Evolutionary conservation across 495 filamentous ascomycete species (phyloP).

Genomic region (Cercophora scortea): DNA sequence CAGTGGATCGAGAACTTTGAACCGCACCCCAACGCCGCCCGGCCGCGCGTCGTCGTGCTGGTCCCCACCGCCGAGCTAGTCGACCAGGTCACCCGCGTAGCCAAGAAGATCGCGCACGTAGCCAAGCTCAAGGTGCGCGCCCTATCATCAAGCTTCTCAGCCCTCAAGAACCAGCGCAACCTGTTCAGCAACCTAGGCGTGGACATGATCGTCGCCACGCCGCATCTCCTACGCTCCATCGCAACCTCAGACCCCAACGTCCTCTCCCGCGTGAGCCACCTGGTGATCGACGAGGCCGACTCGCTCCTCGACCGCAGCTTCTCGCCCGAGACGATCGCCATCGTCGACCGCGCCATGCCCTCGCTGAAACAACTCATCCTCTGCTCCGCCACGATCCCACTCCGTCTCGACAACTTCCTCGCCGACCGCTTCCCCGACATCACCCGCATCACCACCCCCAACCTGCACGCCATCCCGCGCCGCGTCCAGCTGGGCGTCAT

Average conservation of each 20-base stretch:
- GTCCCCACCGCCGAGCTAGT: slow-evolving; percentile 94
- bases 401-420: slow-evolving; percentile 76
- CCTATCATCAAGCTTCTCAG: slow-evolving; percentile 67
- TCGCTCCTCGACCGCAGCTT: slow-evolving; percentile 92
- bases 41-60: slow-evolving; percentile 77
- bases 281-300: slow-evolving; percentile 92
- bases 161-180: slow-evolving; percentile 74
- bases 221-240: slow-evolving; percentile 79
- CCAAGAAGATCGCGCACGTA: slow-evolving; percentile 73
- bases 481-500: slow-evolving; percentile 91
- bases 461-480: slow-evolving; percentile 90
- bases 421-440: slow-evolving; percentile 74
- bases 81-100: slow-evolving; percentile 69
- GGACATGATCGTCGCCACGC: slow-evolving; percentile 81
- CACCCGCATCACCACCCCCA: slow-evolving; percentile 79
- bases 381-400: slow-evolving; percentile 93
- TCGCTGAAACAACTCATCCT: slow-evolving; percentile 84
- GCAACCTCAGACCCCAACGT: slow-evolving; percentile 81
- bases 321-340: slow-evolving; percentile 65
- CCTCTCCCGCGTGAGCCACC: slow-evolving; percentile 75
- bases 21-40: slow-evolving; percentile 61
- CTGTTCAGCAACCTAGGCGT: slow-evolving; percentile 76
- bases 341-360: slow-evolving; percentile 68
- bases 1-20: slow-evolving; percentile 41
- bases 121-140: slow-evolving; percentile 74